These are phyloP conservation scores for Aspergillus heteromorphus DNA, from an alignment of 495 filamentous ascomycete genomes.

Conservation along the genomic window DNA sequence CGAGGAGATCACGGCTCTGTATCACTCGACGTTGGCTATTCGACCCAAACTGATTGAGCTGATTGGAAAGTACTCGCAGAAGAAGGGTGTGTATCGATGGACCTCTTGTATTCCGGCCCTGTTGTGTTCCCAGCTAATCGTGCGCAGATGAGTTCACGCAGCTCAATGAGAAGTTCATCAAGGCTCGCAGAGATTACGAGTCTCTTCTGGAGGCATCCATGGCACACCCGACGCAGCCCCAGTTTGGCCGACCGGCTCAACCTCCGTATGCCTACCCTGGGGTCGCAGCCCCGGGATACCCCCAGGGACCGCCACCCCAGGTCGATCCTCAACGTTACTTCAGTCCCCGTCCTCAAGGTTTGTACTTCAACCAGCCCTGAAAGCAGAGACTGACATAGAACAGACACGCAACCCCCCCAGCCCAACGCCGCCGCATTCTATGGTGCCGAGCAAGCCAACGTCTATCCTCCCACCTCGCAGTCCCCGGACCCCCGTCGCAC, in stretches of 20 bases:
- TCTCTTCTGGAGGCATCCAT: conserved; percentile 92
- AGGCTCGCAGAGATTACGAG: conserved; percentile 94
- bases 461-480: conserved; percentile 35
- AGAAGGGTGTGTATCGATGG: conserved; percentile 67
- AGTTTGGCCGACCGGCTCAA: conserved; percentile 61
- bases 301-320: conserved; percentile 44
- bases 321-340: conserved; percentile 68
- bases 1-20: conserved; percentile 88
- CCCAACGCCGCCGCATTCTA: conserved; percentile 29
- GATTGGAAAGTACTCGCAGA: conserved; percentile 98
- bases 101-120: not conserved
- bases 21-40: conserved; percentile 90
- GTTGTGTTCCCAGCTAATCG: conserved; percentile 13
- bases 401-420: conserved; percentile 30
- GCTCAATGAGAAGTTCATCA: conserved; percentile 99
- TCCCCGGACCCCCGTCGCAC: conserved; percentile 43
- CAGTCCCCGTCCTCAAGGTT: conserved; percentile 54
- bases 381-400: conserved; percentile 9
- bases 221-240: conserved; percentile 75
- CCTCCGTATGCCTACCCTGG: conserved; percentile 59
- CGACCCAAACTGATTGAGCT: conserved; percentile 95
- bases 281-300: conserved; percentile 44
- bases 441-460: conserved; percentile 30
- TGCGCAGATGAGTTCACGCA: conserved; percentile 88
- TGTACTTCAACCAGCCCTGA: conserved; percentile 1